phyloP scores from a whole-genome alignment of 2,329 filamentous ascomycete species.

The Hortaea sp. region DNA sequence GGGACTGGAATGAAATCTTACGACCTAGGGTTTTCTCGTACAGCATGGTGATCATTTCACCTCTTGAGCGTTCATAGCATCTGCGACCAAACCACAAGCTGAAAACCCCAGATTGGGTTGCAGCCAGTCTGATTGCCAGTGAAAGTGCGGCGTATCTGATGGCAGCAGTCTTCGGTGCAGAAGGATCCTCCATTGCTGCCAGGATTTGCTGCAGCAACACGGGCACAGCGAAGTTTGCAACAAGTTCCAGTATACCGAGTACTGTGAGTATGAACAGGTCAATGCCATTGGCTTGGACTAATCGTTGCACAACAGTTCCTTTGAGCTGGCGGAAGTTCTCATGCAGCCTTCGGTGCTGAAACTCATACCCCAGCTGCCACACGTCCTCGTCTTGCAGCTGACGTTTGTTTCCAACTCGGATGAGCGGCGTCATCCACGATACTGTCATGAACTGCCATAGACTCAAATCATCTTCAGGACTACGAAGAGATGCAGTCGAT shows the following conservation, averaged over 20 bases:
- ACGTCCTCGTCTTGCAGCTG: constrained; percentile 71
- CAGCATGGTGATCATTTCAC: constrained; percentile 77
- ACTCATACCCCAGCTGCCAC: constrained; percentile 70
- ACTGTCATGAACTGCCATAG: constrained; percentile 79
- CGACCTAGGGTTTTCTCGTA: constrained; percentile 66
- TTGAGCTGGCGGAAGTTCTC: constrained; percentile 60
- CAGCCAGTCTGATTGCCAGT: constrained; percentile 50
- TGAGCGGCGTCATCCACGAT: constrained; percentile 70
- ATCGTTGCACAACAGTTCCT: constrained; percentile 60
- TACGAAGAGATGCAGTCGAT: constrained; percentile 53
- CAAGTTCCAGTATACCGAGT: constrained; percentile 55
- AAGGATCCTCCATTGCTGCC: constrained; percentile 50
- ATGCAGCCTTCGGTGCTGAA: constrained; percentile 69
- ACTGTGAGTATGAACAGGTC: constrained; percentile 61
- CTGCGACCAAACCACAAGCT: constrained; percentile 74
- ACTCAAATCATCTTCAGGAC: constrained; percentile 68
- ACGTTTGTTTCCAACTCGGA: constrained; percentile 51
- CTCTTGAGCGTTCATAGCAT: constrained; percentile 71
- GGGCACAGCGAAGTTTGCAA: constrained; percentile 47
- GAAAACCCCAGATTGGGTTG: constrained; percentile 57
- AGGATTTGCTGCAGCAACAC: constrained; percentile 64
- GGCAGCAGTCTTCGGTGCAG: constrained; percentile 44
- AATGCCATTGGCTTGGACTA: constrained; percentile 67
- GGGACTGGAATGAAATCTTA: constrained; percentile 41
- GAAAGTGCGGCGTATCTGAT: constrained; percentile 56